phyloP scores from a whole-genome alignment of 768 basidiomycete genomes.

The Sarcodon sp. region DNA sequence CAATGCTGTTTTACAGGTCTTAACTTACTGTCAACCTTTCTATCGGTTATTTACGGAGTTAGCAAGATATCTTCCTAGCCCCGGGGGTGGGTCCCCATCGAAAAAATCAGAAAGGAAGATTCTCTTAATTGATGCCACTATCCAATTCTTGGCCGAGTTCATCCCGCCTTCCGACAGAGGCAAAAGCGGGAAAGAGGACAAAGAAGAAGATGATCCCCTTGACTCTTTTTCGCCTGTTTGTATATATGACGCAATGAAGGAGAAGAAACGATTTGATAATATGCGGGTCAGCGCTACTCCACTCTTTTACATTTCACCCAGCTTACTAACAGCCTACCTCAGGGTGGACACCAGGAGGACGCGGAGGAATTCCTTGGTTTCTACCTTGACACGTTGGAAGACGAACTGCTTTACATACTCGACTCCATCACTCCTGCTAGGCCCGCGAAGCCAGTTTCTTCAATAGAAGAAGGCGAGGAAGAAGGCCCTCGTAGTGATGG shows the following conservation, averaged over 20 bases:
- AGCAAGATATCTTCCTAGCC: conserved; percentile 34
- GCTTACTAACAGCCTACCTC: conserved; percentile 2
- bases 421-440: conserved; percentile 33
- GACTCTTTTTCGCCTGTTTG: conserved; percentile 77
- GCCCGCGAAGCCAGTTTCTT: conserved; percentile 13
- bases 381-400: conserved; percentile 88
- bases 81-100: conserved; percentile 14
- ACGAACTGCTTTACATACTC: conserved; percentile 69
- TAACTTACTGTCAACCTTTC: conserved; percentile 86
- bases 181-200: conserved; percentile 24
- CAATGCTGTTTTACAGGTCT: conserved; percentile 83
- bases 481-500: conserved; percentile 42
- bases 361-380: conserved; percentile 99
- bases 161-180: conserved; percentile 24
- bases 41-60: conserved; percentile 65
- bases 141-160: conserved; percentile 75
- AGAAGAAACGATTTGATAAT: conserved; percentile 84
- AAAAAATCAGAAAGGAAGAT: conserved; percentile 22
- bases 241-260: conserved; percentile 88
- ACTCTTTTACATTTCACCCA: neutral
- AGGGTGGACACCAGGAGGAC: conserved; percentile 94
- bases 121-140: conserved; percentile 55
- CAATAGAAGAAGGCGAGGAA: conserved; percentile 30
- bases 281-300: conserved; percentile 57
- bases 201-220: conserved; percentile 35